A percentile compares a stretch with the other conserved stretches of the same genome.
phyloP scores from a whole-genome alignment of 2,329 filamentous ascomycete species.

The Tolypocladium pustulatum region DNA sequence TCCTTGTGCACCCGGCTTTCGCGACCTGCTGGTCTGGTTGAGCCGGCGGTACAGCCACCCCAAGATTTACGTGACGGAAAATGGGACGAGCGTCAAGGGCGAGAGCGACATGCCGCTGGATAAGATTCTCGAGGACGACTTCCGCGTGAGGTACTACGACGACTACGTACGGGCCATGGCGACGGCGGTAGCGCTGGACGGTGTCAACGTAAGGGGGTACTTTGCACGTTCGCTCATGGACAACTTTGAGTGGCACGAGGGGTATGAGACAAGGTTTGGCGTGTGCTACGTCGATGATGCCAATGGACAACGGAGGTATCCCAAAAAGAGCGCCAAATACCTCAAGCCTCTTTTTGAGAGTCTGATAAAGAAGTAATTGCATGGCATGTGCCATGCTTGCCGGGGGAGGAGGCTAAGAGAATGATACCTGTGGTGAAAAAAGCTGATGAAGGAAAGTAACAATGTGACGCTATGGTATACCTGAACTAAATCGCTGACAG shows the following conservation, averaged over 20 bases:
- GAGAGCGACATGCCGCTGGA: conserved; percentile 67
- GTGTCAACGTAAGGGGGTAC: conserved; percentile 71
- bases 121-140: conserved; percentile 68
- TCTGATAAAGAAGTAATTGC: conserved; percentile 49
- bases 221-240: conserved; percentile 85
- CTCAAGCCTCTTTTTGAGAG: conserved; percentile 62
- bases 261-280: conserved; percentile 78
- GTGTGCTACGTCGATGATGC: conserved; percentile 77
- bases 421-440: not conserved
- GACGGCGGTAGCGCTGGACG: conserved; percentile 58
- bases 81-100: conserved; percentile 73
- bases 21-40: conserved; percentile 66
- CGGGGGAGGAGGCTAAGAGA: not conserved
- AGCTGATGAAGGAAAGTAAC: not conserved
- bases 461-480: not conserved
- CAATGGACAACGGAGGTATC: conserved; percentile 65
- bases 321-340: conserved; percentile 73
- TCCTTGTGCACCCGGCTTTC: conserved; percentile 66
- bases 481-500: not conserved
- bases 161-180: conserved; percentile 70
- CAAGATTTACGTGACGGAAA: conserved; percentile 81
- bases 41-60: conserved; percentile 66
- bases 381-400: not conserved
- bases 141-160: conserved; percentile 69
- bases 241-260: conserved; percentile 90